A percentile compares a stretch with the other conserved stretches of the same genome.
Conservation (phyloP, 2,329 filamentous ascomycete genomes). For the Aspergillus niger region DNA sequence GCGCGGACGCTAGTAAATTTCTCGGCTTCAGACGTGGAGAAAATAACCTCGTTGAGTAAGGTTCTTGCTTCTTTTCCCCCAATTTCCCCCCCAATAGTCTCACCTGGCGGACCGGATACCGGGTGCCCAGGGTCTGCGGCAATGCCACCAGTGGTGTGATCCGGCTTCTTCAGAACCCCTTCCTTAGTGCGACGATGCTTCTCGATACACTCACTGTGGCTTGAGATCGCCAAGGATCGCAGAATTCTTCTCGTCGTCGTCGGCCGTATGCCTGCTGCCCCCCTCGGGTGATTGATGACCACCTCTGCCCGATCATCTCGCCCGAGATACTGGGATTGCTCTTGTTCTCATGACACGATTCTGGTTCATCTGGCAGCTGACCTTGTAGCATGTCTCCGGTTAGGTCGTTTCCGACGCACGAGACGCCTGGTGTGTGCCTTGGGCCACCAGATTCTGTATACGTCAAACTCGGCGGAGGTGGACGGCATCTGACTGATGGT, state of each 20-base stretch:
- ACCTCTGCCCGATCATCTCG: neutral
- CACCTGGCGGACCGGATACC: constrained; percentile 17
- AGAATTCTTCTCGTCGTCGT: neutral
- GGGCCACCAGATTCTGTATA: neutral
- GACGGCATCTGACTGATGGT: neutral
- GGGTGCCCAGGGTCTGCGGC: constrained; percentile 16
- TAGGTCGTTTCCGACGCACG: constrained; percentile 4
- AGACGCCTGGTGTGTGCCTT: neutral
- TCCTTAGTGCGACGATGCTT: neutral
- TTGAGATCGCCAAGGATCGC: neutral
- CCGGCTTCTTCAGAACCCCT: constrained; percentile 16
- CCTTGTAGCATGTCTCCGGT: constrained; percentile 4
- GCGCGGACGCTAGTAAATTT: constrained; percentile 12
- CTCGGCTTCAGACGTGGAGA: constrained; percentile 5
- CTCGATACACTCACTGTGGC: neutral
- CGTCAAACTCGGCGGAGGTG: neutral
- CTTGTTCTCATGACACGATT: constrained; percentile 1
- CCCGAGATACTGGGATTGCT: neutral
- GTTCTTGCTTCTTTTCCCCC: constrained; percentile 2
- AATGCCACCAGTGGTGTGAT: constrained; percentile 23
- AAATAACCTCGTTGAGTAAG: constrained; percentile 17
- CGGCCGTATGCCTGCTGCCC: neutral
- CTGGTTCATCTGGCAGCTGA: constrained; percentile 3
- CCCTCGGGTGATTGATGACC: neutral
- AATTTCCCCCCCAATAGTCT: neutral